A percentile compares a stretch with the other conserved stretches of the same genome.
These are phyloP conservation scores for Madurella fahalii DNA, from an alignment of 2,329 filamentous ascomycete genomes.

Conservation along the genomic window DNA sequence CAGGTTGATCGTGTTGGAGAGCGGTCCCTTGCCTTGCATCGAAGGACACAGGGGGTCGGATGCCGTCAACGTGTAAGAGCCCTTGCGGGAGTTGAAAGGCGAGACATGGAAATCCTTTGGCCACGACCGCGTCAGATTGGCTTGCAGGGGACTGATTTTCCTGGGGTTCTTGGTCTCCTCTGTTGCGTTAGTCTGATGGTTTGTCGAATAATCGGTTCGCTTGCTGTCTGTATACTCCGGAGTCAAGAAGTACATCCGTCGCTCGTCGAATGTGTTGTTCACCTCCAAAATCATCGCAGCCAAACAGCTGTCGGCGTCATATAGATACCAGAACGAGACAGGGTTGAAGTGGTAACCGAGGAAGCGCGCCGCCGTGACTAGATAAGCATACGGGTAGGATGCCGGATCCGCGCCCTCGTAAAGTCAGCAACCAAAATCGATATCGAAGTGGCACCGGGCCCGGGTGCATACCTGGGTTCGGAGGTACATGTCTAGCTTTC, in stretches of 20 bases:
- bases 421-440: slow-evolving; percentile 9
- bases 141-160: not conserved
- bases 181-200: not conserved
- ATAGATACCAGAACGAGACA: slow-evolving; percentile 76
- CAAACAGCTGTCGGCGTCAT: slow-evolving; percentile 53
- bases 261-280: slow-evolving; percentile 72
- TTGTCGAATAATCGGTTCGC: not conserved
- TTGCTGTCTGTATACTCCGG: slow-evolving; percentile 34
- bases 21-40: slow-evolving; percentile 36
- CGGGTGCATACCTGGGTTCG: slow-evolving; percentile 46
- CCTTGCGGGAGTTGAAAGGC: slow-evolving; percentile 64
- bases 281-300: slow-evolving; percentile 67
- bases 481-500: slow-evolving; percentile 60
- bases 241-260: slow-evolving; percentile 60
- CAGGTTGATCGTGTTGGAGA: slow-evolving; percentile 60
- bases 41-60: slow-evolving; percentile 43
- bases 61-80: slow-evolving; percentile 49
- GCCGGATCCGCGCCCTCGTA: slow-evolving; percentile 53
- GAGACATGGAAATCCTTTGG: slow-evolving; percentile 73
- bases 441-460: not conserved
- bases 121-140: slow-evolving; percentile 50
- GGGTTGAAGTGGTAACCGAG: slow-evolving; percentile 71
- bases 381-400: slow-evolving; percentile 63
- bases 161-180: not conserved
- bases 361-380: slow-evolving; percentile 67